Evolutionary conservation across 306 rosid genomes (phyloP), one percentile per base, ranked within the genome.

Genomic region (Oxytropis ochrocephala): DNA sequence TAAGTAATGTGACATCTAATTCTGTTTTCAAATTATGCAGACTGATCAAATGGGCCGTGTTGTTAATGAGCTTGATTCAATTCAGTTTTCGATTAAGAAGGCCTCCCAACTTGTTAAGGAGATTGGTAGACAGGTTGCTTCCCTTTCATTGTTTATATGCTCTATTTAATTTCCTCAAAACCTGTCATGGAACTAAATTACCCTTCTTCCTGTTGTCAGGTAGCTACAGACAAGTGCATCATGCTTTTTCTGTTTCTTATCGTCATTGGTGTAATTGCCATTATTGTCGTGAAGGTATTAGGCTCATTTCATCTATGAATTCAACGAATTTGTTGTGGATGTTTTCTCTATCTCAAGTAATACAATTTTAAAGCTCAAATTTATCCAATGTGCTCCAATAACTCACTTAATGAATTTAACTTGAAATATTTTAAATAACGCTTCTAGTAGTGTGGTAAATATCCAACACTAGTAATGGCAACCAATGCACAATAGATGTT

Each of bases 171-270:
- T 67, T 63, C 42, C 69, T 51, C 54, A 42, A 13, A 57, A 64
- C 39, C 30, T 32, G 9, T 67, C 33, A 33, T 42, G 70, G 62
- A 75, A 72, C 81, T 57, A 35, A 78, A 27, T 6, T 33, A 21
- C 13, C 60, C 50, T 54, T 48, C 21, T 52, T 46, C n/a, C 43
- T 3, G 67, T 48, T 66, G 52, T 44, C 90, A 94, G 98, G 97
- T 95, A 69, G 99, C 99, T 72, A 95, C 99, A 11, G 99, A 95
- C 67, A 95, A 91, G 84, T 95, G 99, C 87, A 95, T 95, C 87
- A 95, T 95, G 99, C 82, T 87, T 66, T 91, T 95, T 67, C 88
- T 95, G 69, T 67, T 91, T 75, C 96, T 95, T 33, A 85, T 95
- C 27, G 97, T 95, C 77, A 81, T 88, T 47, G 97, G 99, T 73